Base-by-base conservation (phyloP, 306 rosid species). In the Amphicarpaea edgeworthii region DNA sequence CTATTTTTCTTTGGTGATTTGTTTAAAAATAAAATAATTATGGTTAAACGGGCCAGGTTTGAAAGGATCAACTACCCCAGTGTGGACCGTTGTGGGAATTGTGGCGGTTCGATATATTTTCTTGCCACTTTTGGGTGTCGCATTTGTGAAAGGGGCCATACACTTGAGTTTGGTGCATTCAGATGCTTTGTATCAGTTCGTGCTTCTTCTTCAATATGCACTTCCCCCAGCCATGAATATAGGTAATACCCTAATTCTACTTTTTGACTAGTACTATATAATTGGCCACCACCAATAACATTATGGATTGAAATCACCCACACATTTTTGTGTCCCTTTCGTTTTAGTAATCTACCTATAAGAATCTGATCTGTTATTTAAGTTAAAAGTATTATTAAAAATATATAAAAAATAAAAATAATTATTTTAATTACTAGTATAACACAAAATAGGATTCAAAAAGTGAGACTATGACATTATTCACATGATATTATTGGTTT, bases 151-250 rank as follows among this genome's bases (percentile, higher is more conserved):
- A 77, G 90, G 91, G 20, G 96, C 97, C 6, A 63, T 82, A 3
- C 72, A 72, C n/a, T 24, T 85, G 1, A 97, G 97, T 43, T 77
- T 86, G 64, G 95, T 90, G 68, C 85, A 80, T 16, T 45, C 88
- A 20, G 88, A 94, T 83, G 87, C 93, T 16, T 78, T 94, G 20
- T 92, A 86, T 81, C 90, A 85, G 61, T 92, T 95, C 66, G 82
- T 92, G 11, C 98, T 90, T 46, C 87, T 92, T 7, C 90, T 92
- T 70, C 98, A 90, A 37, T 92, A 83, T 79, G 79, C 96, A 60
- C 65, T 95, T 47, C 98, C 97, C 0, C 97, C 98, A 14, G 97
- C 98, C 40, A 92, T 95, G 97, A 89, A 76, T 72, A 90, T 88
- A 79, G 97, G 96, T 90, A 85, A n/a, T n/a, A n/a, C 20, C 51